Conservation (phyloP, 352 stramenopile genomes). For the Globisporangium uncinulatum region DNA sequence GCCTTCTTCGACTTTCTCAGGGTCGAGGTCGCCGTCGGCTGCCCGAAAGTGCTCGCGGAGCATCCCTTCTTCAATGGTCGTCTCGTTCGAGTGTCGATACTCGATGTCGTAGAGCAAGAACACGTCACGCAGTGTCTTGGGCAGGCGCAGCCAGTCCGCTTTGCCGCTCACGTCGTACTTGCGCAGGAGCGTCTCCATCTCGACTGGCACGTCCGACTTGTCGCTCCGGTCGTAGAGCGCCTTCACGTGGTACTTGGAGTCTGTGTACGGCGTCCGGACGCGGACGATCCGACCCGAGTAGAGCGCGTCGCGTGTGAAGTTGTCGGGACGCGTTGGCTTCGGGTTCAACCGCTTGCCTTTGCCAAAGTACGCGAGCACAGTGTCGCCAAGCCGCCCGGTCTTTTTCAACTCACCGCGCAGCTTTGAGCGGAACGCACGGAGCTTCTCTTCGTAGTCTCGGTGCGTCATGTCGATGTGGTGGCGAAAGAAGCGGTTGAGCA, state of each 20-base stretch:
- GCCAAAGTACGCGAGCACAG: slow-evolving; percentile 61
- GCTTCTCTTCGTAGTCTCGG: slow-evolving; percentile 35
- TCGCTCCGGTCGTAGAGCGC: slow-evolving; percentile 35
- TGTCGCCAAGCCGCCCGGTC: slow-evolving; percentile 22
- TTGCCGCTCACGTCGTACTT: slow-evolving; percentile 57
- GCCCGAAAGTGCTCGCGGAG: slow-evolving; percentile 52
- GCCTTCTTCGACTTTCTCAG: slow-evolving; percentile 42
- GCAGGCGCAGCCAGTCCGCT: slow-evolving; percentile 39
- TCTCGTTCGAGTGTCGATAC: slow-evolving; percentile 52
- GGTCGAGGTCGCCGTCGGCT: slow-evolving; percentile 51
- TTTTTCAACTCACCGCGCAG: slow-evolving; percentile 63
- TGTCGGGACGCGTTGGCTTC: slow-evolving; percentile 29
- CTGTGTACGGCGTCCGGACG: slow-evolving; percentile 52
- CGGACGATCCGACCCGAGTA: slow-evolving; percentile 45
- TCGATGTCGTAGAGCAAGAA: slow-evolving; percentile 72
- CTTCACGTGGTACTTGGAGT: slow-evolving; percentile 36
- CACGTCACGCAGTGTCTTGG: slow-evolving; percentile 40
- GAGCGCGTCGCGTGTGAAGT: slow-evolving; percentile 39
- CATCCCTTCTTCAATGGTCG: slow-evolving; percentile 54
- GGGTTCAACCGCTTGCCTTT: slow-evolving; percentile 42
- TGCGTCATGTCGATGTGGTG: slow-evolving; percentile 35
- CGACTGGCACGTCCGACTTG: slow-evolving; percentile 21
- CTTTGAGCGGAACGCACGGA: slow-evolving; percentile 29
- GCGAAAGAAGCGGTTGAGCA: slow-evolving; percentile 57
- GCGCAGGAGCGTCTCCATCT: slow-evolving; percentile 27